Conservation (phyloP, 495 filamentous ascomycete species). For the Pyrenula massariospora region DNA sequence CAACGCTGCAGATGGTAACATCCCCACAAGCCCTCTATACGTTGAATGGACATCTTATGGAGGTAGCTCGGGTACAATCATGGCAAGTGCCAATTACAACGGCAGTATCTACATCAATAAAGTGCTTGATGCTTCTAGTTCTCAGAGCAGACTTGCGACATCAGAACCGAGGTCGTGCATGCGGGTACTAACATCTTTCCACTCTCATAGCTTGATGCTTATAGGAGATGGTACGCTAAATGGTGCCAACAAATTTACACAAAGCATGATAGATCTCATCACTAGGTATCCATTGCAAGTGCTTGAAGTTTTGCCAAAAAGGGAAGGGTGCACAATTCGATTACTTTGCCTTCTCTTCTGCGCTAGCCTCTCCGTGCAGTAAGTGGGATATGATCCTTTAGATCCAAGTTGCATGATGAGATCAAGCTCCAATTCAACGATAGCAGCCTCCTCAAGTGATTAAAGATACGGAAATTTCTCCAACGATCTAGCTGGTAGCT, state of each 20-base stretch:
- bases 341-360: no score
- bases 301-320: no score
- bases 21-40: conserved; percentile 43
- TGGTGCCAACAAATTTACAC: conserved; percentile 17
- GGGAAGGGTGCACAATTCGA: no score
- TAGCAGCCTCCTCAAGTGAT: no score
- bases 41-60: conserved; percentile 42
- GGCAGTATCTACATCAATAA: conserved; percentile 47
- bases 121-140: conserved; percentile 39
- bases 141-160: conserved; percentile 35
- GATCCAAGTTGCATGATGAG: no score
- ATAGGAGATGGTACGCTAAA: conserved; percentile 17
- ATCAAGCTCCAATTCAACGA: no score
- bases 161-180: conserved; percentile 37
- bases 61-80: conserved; percentile 43
- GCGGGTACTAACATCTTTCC: conserved; percentile 31
- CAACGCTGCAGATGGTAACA: conserved; percentile 30
- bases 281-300: no score
- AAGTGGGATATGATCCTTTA: no score
- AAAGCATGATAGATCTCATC: conserved; percentile 20
- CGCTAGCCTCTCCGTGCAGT: no score
- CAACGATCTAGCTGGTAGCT: no score
- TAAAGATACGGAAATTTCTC: no score
- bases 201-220: conserved; percentile 14
- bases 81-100: conserved; percentile 40